These are phyloP conservation scores for Schwanniomyces etchellsii DNA, from an alignment of 1,139 yeast species.

Conservation along the genomic window DNA sequence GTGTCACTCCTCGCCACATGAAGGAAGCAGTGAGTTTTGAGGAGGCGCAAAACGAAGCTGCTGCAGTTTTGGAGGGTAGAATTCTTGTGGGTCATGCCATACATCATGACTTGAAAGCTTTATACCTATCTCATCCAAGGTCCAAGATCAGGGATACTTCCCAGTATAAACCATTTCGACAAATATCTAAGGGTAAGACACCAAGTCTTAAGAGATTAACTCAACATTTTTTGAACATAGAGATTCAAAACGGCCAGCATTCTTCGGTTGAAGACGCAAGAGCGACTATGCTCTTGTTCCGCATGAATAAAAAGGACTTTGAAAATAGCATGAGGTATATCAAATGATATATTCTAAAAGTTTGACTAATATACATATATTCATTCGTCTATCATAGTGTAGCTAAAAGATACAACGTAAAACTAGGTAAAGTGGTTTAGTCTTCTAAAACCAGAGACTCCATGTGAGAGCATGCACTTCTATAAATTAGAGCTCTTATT, in stretches of 20 bases:
- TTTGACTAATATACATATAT: neutral
- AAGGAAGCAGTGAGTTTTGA: slow-evolving; percentile 57
- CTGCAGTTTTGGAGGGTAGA: slow-evolving; percentile 43
- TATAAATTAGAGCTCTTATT: slow-evolving; percentile 26
- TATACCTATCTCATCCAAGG: slow-evolving; percentile 65
- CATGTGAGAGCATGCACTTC: slow-evolving; percentile 33
- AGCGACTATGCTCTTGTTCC: slow-evolving; percentile 76
- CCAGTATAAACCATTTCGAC: slow-evolving; percentile 51
- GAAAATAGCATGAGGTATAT: slow-evolving; percentile 26
- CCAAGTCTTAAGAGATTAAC: slow-evolving; percentile 70
- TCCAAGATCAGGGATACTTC: slow-evolving; percentile 71
- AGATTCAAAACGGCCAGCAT: slow-evolving; percentile 73
- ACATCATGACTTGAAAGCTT: slow-evolving; percentile 66
- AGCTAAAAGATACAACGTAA: no score
- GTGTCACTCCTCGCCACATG: slow-evolving; percentile 70
- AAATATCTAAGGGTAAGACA: slow-evolving; percentile 56
- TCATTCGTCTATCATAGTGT: no score
- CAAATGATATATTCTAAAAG: neutral
- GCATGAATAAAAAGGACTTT: slow-evolving; percentile 56
- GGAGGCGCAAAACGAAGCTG: slow-evolving; percentile 57
- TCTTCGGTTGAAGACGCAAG: slow-evolving; percentile 89
- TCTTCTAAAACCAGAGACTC: slow-evolving; percentile 35
- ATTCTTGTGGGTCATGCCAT: slow-evolving; percentile 84
- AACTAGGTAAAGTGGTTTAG: no score
- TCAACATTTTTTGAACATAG: slow-evolving; percentile 48